phyloP scores from a whole-genome alignment of 441 rosid genomes.

The Gossypium schwendimanii region DNA sequence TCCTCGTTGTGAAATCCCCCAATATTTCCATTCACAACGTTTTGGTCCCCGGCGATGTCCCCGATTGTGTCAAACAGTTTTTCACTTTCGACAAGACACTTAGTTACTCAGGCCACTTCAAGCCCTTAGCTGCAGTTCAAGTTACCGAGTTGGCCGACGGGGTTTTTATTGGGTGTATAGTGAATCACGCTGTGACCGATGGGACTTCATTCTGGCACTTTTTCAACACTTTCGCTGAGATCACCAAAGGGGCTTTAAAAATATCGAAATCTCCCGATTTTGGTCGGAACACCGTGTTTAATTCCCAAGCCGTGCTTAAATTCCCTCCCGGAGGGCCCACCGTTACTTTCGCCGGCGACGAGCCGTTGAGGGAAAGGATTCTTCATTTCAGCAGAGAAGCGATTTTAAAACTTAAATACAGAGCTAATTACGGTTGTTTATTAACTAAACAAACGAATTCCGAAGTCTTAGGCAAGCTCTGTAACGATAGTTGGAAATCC shows the following conservation, averaged over 20 bases:
- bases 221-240: conserved; percentile 78
- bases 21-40: conserved; percentile 32
- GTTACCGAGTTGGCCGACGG: conserved; percentile 72
- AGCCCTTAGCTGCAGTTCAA: conserved; percentile 74
- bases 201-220: conserved; percentile 97
- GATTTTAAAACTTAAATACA: conserved; percentile 50
- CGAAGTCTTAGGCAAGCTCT: conserved; percentile 34
- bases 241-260: conserved; percentile 43
- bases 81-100: conserved; percentile 56
- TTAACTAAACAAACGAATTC: conserved; percentile 17
- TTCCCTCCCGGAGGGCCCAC: conserved; percentile 75
- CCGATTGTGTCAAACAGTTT: conserved; percentile 51
- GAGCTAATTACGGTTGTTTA: conserved; percentile 34
- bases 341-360: conserved; percentile 59
- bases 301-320: conserved; percentile 49
- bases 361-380: conserved; percentile 71
- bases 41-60: conserved; percentile 53
- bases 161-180: conserved; percentile 66
- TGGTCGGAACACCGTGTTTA: conserved; percentile 50
- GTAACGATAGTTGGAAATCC: conserved; percentile 30
- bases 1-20: conserved; percentile 47
- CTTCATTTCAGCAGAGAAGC: conserved; percentile 74
- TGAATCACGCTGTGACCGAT: conserved; percentile 77
- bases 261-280: conserved; percentile 62
- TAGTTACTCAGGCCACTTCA: conserved; percentile 69